Percentiles rank a stretch among this genome's conserved stretches.
Conservation (phyloP, 176 grass and related monocot species). For the Poa pratensis region DNA sequence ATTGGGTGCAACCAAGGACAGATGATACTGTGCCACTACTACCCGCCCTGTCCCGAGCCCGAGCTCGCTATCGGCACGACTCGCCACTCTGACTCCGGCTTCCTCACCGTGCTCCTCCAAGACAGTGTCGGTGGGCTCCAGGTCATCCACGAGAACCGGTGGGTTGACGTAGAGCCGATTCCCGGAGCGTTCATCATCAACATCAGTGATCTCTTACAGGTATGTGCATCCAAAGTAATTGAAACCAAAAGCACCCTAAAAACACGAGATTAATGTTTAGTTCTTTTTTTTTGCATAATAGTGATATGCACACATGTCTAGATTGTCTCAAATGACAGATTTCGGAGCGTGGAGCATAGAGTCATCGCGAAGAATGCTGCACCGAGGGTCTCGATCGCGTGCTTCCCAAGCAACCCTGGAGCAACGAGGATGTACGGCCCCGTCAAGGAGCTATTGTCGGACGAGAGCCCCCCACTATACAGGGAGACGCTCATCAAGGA, state of each 20-base stretch:
- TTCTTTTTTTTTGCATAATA: not conserved
- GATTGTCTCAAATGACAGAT: conserved; percentile 63
- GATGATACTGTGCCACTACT: conserved; percentile 60
- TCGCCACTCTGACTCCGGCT: not conserved
- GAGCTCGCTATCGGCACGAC: not conserved
- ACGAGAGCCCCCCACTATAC: conserved; percentile 53
- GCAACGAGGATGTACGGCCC: conserved; percentile 55
- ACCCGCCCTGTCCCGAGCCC: conserved; percentile 61
- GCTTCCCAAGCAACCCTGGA: conserved; percentile 45
- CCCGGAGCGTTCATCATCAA: not conserved
- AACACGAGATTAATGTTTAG: not conserved
- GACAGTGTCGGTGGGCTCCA: not conserved
- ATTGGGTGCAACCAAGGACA: conserved; percentile 54
- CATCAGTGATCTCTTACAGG: not conserved
- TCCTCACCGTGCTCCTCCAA: not conserved
- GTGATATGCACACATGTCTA: not conserved
- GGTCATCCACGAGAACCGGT: not conserved
- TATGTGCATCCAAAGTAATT: not conserved
- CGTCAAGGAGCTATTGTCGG: conserved; percentile 60
- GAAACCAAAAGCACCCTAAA: not conserved
- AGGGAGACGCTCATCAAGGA: conserved; percentile 1
- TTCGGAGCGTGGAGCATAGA: conserved; percentile 61
- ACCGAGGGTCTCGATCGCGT: conserved; percentile 55
- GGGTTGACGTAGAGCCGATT: not conserved
- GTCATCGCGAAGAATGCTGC: no score